A percentile compares a stretch with the other conserved stretches of the same genome.
These are phyloP conservation scores for Geotrichum ghanense DNA, from an alignment of 805 yeast species.

Conservation along the genomic window DNA sequence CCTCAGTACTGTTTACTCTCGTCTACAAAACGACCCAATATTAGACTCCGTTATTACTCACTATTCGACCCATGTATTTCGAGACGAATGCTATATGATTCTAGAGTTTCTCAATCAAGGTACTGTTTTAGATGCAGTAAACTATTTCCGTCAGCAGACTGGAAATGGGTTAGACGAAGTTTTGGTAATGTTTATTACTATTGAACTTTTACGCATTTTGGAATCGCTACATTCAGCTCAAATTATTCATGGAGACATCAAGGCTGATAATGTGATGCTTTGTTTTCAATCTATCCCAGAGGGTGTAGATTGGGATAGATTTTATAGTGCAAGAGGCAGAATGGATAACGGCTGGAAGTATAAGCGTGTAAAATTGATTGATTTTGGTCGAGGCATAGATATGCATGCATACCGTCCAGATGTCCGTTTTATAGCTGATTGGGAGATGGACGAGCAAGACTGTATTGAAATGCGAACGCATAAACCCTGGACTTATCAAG, in stretches of 20 bases:
- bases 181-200: constrained; percentile 48
- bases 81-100: constrained; percentile 59
- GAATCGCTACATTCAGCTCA: constrained; percentile 52
- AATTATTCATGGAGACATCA: constrained; percentile 75
- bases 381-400: constrained; percentile 76
- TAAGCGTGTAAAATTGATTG: constrained; percentile 55
- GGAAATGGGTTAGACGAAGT: constrained; percentile 40
- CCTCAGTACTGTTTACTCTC: constrained; percentile 41
- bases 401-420: constrained; percentile 40
- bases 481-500: constrained; percentile 63
- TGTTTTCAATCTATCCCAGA: constrained; percentile 29
- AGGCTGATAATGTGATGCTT: constrained; percentile 80
- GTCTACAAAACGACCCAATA: constrained; percentile 19
- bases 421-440: constrained; percentile 45
- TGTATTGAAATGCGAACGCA: constrained; percentile 57
- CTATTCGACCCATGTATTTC: constrained; percentile 40
- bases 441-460: constrained; percentile 56
- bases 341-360: constrained; percentile 33
- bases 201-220: constrained; percentile 50
- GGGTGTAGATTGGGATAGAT: constrained; percentile 10
- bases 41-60: constrained; percentile 37
- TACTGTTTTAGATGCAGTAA: constrained; percentile 58
- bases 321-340: constrained; percentile 3
- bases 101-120: constrained; percentile 61
- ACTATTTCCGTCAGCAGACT: constrained; percentile 28